A percentile compares a stretch with the other conserved stretches of the same genome.
Evolutionary conservation across 805 yeast genomes (phyloP).

Genomic region (Lipomyces sp.): DNA sequence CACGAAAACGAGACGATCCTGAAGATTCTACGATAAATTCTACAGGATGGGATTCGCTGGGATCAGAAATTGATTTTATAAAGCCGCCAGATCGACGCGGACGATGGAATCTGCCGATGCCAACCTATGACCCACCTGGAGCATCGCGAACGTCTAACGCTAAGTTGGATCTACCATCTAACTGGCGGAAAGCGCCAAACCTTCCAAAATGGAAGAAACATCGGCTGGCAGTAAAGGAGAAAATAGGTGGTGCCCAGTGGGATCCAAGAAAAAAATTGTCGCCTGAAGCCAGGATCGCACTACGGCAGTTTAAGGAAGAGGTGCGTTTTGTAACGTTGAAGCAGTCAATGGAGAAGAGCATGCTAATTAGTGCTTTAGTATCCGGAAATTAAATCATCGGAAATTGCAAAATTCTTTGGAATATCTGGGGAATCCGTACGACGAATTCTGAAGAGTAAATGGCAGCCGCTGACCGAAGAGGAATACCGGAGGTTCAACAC

Average conservation of each 20-base stretch:
- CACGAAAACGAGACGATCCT: neutral
- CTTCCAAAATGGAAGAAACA: constrained; percentile 76
- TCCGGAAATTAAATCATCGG: constrained; percentile 66
- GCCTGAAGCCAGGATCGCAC: constrained; percentile 68
- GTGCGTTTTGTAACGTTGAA: constrained; percentile 3
- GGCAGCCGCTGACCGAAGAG: constrained; percentile 70
- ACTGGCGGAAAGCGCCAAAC: constrained; percentile 51
- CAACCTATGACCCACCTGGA: neutral
- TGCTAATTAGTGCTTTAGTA: constrained; percentile 37
- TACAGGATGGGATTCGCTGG: neutral
- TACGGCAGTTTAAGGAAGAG: constrained; percentile 59
- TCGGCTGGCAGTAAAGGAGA: constrained; percentile 63
- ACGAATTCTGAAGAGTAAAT: constrained; percentile 74
- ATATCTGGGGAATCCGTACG: constrained; percentile 83
- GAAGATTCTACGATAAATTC: neutral
- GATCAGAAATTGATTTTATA: neutral
- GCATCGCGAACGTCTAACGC: neutral
- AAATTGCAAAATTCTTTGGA: constrained; percentile 65
- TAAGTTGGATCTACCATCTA: constrained; percentile 45
- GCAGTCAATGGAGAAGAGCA: neutral
- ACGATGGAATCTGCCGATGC: neutral
- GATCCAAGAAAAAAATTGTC: constrained; percentile 69
- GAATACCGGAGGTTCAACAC: constrained; percentile 48
- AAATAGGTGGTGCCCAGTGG: constrained; percentile 65
- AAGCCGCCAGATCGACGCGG: constrained; percentile 1